Percentiles rank a stretch among this genome's conserved stretches.
These are phyloP conservation scores for Phyllosticta citriasiana DNA, from an alignment of 2,329 filamentous ascomycete genomes.

Conservation along the genomic window DNA sequence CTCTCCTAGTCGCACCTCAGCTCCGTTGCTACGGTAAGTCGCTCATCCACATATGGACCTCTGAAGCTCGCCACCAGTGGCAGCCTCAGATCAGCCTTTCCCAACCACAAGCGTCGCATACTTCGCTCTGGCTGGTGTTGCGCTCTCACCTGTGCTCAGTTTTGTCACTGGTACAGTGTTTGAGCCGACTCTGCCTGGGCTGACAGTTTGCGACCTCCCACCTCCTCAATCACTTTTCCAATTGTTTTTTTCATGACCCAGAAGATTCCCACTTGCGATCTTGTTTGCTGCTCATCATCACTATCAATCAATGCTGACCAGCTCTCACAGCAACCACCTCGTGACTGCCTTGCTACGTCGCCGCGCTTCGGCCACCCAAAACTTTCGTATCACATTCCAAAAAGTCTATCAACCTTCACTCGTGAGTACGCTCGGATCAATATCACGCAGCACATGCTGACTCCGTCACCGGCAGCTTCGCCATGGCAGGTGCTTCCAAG, in stretches of 20 bases:
- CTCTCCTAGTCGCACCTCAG: not conserved
- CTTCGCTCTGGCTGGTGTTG: not conserved
- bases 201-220: not conserved
- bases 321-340: not conserved
- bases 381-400: not conserved
- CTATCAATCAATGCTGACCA: not conserved
- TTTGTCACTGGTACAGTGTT: not conserved
- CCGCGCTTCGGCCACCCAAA: not conserved
- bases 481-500: constrained; percentile 31
- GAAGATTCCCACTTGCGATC: not conserved
- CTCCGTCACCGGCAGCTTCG: not conserved
- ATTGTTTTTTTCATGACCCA: not conserved
- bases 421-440: not conserved
- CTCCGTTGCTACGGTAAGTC: not conserved
- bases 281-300: not conserved
- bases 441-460: not conserved
- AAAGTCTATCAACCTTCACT: not conserved
- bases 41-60: not conserved
- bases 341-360: not conserved
- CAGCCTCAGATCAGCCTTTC: not conserved
- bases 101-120: not conserved
- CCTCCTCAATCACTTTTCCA: not conserved
- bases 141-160: not conserved
- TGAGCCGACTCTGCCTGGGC: not conserved
- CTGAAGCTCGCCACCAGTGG: not conserved